Evolutionary conservation across 1,284 basidiomycete genomes (phyloP).

Genomic region (Puccinia triticina): DNA sequence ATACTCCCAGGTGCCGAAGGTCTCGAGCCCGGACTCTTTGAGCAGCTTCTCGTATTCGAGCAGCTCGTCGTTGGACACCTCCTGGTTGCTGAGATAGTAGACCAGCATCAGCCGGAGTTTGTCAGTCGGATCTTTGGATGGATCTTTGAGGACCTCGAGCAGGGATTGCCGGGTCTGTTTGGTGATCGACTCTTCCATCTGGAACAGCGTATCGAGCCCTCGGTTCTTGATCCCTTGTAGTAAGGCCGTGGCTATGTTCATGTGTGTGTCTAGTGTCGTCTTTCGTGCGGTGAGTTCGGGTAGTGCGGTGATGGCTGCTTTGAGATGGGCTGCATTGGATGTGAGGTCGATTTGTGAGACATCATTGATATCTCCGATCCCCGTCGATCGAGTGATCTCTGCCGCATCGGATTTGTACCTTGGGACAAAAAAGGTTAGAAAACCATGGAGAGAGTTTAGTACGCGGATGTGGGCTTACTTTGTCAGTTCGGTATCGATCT

Average conservation of each 20-base stretch:
- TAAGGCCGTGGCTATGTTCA: constrained; percentile 97
- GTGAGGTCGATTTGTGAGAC: constrained; percentile 91
- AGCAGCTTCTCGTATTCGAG: constrained; percentile 84
- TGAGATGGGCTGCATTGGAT: constrained; percentile 90
- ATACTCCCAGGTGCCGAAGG: constrained; percentile 81
- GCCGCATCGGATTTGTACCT: constrained; percentile 93
- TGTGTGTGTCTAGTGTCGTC: constrained; percentile 93
- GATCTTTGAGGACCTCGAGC: constrained; percentile 76
- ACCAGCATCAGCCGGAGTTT: constrained; percentile 91
- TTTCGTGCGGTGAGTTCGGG: constrained; percentile 96
- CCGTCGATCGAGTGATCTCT: constrained; percentile 93
- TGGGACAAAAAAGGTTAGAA: background rate
- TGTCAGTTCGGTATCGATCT: constrained; percentile 89
- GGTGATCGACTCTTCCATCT: constrained; percentile 85
- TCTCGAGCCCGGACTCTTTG: constrained; percentile 75
- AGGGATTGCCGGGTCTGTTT: constrained; percentile 80
- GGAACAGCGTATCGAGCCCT: constrained; percentile 93
- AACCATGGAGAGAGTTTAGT: background rate
- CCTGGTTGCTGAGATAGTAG: constrained; percentile 86
- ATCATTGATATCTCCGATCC: constrained; percentile 93
- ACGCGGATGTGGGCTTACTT: constrained; percentile 62
- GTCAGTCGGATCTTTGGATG: constrained; percentile 70
- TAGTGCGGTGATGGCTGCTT: constrained; percentile 96
- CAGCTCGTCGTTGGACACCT: constrained; percentile 81
- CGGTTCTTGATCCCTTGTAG: constrained; percentile 94